These are phyloP conservation scores for Diaporthe ilicicola DNA, from an alignment of 2,329 filamentous ascomycete species.

Conservation along the genomic window DNA sequence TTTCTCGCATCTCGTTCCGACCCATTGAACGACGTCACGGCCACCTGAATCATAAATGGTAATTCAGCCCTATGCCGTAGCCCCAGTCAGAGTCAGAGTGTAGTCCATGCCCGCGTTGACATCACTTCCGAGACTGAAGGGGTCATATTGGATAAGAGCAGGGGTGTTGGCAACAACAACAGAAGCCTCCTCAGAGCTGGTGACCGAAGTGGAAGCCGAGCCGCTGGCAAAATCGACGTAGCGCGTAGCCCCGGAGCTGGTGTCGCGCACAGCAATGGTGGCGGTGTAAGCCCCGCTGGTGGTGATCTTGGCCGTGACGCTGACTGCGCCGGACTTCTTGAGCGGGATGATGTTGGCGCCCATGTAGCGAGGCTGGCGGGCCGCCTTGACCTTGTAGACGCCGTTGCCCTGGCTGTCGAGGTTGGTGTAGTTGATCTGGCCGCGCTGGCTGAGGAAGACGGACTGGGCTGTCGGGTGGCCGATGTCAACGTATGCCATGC, in stretches of 20 bases:
- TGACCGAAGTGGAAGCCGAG: neutral
- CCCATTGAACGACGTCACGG: fast-evolving
- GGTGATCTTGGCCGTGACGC: slow-evolving; percentile 44
- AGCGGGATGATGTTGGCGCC: slow-evolving; percentile 59
- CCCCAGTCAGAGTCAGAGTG: neutral
- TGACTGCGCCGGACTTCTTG: slow-evolving; percentile 43
- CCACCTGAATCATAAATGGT: too few relatives aligned
- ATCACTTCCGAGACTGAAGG: slow-evolving; percentile 2
- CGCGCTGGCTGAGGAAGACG: slow-evolving; percentile 47
- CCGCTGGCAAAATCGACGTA: slow-evolving; percentile 3
- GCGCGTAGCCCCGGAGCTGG: neutral
- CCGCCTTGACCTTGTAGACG: slow-evolving; percentile 52
- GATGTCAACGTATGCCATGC: slow-evolving; percentile 62
- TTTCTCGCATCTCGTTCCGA: too few relatives aligned
- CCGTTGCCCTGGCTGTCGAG: slow-evolving; percentile 48
- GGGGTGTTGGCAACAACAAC: slow-evolving; percentile 3
- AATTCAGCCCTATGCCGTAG: neutral
- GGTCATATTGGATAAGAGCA: slow-evolving; percentile 7
- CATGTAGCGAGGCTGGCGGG: slow-evolving; percentile 56
- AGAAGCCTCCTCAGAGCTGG: slow-evolving; percentile 4
- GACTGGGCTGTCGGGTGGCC: slow-evolving; percentile 51
- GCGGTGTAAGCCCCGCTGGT: slow-evolving; percentile 35
- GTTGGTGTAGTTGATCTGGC: slow-evolving; percentile 51
- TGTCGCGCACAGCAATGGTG: neutral
- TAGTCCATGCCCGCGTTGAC: slow-evolving; percentile 5